These are phyloP conservation scores for Diaporthe sp. DNA, from an alignment of 2,329 filamentous ascomycete species.

Conservation along the genomic window DNA sequence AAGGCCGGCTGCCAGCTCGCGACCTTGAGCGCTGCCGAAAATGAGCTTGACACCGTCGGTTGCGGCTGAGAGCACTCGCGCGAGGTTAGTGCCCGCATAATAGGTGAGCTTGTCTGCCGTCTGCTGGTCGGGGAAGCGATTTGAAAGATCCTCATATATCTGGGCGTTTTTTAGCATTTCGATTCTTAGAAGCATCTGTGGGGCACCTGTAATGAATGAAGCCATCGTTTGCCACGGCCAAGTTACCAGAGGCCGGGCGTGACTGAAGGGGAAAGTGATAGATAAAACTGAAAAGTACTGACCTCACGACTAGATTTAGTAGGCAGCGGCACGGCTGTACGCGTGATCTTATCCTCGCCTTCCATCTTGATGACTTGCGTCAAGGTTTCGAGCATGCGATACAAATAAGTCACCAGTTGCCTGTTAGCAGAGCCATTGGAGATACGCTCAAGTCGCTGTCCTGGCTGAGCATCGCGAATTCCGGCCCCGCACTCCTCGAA, in stretches of 20 bases:
- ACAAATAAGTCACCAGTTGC: conserved; percentile 50
- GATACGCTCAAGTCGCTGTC: conserved; percentile 47
- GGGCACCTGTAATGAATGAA: too few relatives aligned
- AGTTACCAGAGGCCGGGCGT: too few relatives aligned
- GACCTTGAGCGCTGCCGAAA: conserved; percentile 39
- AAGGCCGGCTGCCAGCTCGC: conserved; percentile 10
- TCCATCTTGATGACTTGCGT: conserved; percentile 48
- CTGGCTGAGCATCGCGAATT: conserved; percentile 43
- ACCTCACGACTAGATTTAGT: conserved; percentile 42
- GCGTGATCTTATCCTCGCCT: conserved; percentile 39
- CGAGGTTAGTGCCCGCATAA: conserved; percentile 40
- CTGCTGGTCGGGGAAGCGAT: conserved; percentile 47
- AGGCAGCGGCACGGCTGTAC: conserved; percentile 47
- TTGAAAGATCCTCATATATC: conserved; percentile 48
- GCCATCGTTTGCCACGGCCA: too few relatives aligned
- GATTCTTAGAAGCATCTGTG: not conserved
- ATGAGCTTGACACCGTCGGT: conserved; percentile 41
- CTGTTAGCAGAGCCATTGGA: conserved; percentile 46
- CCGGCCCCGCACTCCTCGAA: conserved; percentile 51
- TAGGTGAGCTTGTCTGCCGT: conserved; percentile 44
- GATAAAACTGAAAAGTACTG: not conserved
- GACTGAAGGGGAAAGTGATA: not conserved
- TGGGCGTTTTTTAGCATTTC: not conserved
- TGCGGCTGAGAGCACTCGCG: conserved; percentile 37
- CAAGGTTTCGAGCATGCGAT: conserved; percentile 50